Evolutionary conservation across 2,329 filamentous ascomycete genomes (phyloP).

Genomic region (Fusarium keratoplasticum): DNA sequence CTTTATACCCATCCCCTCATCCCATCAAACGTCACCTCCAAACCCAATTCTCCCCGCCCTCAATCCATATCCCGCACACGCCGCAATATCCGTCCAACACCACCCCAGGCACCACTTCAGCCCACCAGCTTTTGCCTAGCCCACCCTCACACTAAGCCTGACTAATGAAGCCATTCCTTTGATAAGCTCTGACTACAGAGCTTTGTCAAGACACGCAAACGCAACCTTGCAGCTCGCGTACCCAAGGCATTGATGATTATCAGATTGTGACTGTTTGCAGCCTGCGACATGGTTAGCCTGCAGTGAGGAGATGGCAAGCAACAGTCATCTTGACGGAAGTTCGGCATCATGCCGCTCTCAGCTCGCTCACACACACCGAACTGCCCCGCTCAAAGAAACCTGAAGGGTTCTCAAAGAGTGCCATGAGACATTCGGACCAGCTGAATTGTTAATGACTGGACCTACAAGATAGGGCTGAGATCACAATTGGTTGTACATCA

Average conservation of each 20-base stretch:
- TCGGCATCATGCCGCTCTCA: slow-evolving; percentile 18
- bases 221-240: background rate
- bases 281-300: background rate
- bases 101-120: slow-evolving; percentile 3
- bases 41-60: background rate
- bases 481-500: background rate
- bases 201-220: background rate
- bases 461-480: background rate
- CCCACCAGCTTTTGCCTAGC: slow-evolving; percentile 3
- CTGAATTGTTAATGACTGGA: background rate
- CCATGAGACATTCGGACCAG: background rate
- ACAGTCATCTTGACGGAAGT: slow-evolving; percentile 33
- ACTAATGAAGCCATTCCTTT: slow-evolving; percentile 27
- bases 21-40: slow-evolving; percentile 2
- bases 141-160: slow-evolving; percentile 3
- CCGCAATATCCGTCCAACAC: background rate
- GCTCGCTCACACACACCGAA: background rate
- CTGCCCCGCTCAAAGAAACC: background rate
- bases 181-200: slow-evolving; percentile 16
- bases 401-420: background rate
- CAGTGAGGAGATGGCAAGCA: background rate
- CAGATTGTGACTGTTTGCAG: background rate
- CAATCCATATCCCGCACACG: background rate
- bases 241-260: background rate
- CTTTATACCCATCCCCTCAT: slow-evolving; percentile 24